Evolutionary conservation across 2,329 filamentous ascomycete genomes (phyloP).

Genomic region (Fusarium mangiferae): DNA sequence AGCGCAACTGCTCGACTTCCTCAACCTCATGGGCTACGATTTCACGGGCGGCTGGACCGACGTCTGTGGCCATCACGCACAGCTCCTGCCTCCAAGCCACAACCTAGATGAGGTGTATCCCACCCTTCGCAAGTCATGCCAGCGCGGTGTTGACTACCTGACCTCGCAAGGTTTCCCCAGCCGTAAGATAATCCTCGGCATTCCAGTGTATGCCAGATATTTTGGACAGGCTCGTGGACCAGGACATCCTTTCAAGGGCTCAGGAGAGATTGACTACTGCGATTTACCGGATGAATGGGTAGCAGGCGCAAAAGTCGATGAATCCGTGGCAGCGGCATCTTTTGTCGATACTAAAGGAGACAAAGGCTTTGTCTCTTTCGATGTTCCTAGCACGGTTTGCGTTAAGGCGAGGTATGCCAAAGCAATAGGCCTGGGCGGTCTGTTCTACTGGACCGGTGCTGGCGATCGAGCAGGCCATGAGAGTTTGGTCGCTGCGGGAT

Average conservation of each 20-base stretch:
- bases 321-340: constrained; percentile 64
- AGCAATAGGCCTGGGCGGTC: constrained; percentile 64
- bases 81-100: constrained; percentile 60
- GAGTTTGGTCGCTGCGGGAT: constrained; percentile 71
- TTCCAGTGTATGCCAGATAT: constrained; percentile 71
- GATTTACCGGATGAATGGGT: constrained; percentile 67
- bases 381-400: constrained; percentile 68
- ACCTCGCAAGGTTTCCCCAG: constrained; percentile 63
- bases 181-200: constrained; percentile 69
- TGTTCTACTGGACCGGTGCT: constrained; percentile 77
- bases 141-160: constrained; percentile 66
- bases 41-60: constrained; percentile 72
- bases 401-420: constrained; percentile 71
- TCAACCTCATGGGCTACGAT: constrained; percentile 78
- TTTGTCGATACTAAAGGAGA: constrained; percentile 56
- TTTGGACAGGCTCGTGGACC: constrained; percentile 65
- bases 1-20: constrained; percentile 64
- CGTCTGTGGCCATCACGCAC: constrained; percentile 71
- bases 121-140: constrained; percentile 56
- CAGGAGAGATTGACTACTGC: constrained; percentile 69
- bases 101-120: constrained; percentile 41
- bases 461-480: constrained; percentile 64
- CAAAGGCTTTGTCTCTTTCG: constrained; percentile 70
- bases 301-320: constrained; percentile 56
- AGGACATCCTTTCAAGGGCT: constrained; percentile 61